Conservation (phyloP, 768 basidiomycete species). For the Plicaturopsis crispa region DNA sequence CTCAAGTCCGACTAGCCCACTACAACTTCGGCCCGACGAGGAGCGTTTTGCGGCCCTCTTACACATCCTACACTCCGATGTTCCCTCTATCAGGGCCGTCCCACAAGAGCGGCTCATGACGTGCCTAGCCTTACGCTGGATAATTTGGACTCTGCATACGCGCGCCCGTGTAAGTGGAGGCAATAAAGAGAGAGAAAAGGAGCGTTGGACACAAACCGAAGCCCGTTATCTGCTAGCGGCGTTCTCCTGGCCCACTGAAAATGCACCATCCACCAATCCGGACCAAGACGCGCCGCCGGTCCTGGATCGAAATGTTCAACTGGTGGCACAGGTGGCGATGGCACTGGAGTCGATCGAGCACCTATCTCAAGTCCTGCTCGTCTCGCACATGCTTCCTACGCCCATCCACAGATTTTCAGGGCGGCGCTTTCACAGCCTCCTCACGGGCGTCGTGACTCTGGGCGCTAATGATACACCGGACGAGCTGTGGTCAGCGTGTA, state of each 20-base stretch:
- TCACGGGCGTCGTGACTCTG: constrained; percentile 26
- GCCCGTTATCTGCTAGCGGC: constrained; percentile 51
- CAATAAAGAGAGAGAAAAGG: constrained; percentile 53
- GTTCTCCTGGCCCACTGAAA: constrained; percentile 24
- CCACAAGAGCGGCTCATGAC: constrained; percentile 37
- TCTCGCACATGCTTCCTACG: constrained; percentile 39
- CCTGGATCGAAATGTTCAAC: constrained; percentile 56
- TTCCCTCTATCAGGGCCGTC: constrained; percentile 36
- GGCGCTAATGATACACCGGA: constrained; percentile 18
- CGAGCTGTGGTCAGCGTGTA: constrained; percentile 39
- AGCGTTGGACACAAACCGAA: constrained; percentile 64
- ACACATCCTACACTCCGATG: constrained; percentile 47
- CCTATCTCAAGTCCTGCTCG: constrained; percentile 53
- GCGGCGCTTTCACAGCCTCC: constrained; percentile 42
- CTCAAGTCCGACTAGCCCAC: no score
- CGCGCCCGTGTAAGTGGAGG: constrained; percentile 41
- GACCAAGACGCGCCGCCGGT: constrained; percentile 28
- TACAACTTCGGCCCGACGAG: constrained; percentile 41
- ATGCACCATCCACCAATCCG: constrained; percentile 1
- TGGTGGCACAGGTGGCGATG: constrained; percentile 55
- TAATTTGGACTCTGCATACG: constrained; percentile 38
- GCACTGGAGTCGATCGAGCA: constrained; percentile 54
- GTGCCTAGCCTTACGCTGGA: constrained; percentile 58
- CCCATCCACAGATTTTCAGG: constrained; percentile 52
- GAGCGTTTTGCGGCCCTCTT: constrained; percentile 51